Evolutionary conservation across 139 green algal species (phyloP).

Genomic region (Tetradesmus obliquus): DNA sequence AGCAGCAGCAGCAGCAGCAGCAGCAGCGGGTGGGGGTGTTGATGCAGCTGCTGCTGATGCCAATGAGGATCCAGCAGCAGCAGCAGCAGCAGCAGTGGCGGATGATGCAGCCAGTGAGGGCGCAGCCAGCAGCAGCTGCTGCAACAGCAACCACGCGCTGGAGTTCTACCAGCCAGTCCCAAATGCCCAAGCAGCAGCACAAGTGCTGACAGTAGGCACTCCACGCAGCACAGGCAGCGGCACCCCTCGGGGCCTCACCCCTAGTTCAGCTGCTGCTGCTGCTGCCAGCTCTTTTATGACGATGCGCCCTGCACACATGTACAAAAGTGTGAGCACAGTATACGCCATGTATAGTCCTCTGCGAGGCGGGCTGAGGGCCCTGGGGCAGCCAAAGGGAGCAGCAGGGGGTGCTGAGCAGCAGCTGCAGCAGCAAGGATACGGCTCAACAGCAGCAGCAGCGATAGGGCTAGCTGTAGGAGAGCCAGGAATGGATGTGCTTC

Average conservation of each 20-base stretch:
- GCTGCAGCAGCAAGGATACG: background rate
- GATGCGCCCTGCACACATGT: slow-evolving; percentile 30
- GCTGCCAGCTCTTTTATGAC: slow-evolving; percentile 21
- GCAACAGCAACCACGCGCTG: background rate
- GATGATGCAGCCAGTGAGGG: background rate
- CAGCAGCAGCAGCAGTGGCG: slow-evolving; percentile 20
- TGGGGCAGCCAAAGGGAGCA: slow-evolving; percentile 5
- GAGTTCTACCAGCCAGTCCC: background rate
- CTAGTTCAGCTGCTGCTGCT: slow-evolving; percentile 2
- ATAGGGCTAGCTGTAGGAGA: background rate
- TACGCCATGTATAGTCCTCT: slow-evolving; percentile 42
- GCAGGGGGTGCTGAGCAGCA: background rate
- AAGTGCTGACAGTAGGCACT: background rate
- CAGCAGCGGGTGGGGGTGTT: background rate
- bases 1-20: background rate
- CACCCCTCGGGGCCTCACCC: background rate
- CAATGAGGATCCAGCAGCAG: background rate
- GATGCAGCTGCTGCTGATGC: background rate
- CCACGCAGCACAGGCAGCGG: background rate
- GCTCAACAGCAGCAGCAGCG: background rate
- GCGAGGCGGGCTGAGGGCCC: background rate
- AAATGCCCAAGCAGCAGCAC: background rate
- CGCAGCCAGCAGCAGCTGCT: slow-evolving; percentile 3
- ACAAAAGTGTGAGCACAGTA: slow-evolving; percentile 18
- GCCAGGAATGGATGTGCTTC: background rate